A percentile compares a stretch with the other conserved stretches of the same genome.
phyloP scores from a whole-genome alignment of 768 basidiomycete genomes.

The Scleroderma citrinum region DNA sequence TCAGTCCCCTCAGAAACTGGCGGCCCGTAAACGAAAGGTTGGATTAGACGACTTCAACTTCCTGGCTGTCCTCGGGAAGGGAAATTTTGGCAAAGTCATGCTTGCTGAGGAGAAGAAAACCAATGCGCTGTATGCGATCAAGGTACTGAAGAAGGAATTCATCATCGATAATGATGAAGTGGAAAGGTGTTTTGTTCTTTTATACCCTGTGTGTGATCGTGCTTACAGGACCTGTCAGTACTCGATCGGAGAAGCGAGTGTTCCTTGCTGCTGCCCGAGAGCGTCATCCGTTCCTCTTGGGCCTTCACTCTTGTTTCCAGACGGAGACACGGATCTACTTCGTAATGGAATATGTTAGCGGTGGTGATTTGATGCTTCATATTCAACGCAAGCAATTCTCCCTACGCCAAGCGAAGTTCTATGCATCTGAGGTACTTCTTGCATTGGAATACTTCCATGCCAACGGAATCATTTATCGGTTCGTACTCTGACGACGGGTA shows the following conservation, averaged over 20 bases:
- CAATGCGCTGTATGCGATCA: conserved; percentile 91
- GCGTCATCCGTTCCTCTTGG: conserved; percentile 95
- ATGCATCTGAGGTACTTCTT: conserved; percentile 92
- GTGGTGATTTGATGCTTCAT: conserved; percentile 98
- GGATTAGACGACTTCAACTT: conserved; percentile 99
- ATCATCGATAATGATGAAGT: conserved; percentile 99
- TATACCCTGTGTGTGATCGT: neutral
- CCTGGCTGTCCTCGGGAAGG: conserved; percentile 95
- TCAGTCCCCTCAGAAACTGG: conserved; percentile 35
- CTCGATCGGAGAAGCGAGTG: conserved; percentile 97
- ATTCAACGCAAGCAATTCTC: conserved; percentile 99
- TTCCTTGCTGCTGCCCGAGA: conserved; percentile 96
- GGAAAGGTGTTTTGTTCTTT: conserved; percentile 64
- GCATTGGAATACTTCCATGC: conserved; percentile 97
- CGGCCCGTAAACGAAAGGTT: conserved; percentile 71
- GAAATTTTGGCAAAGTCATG: conserved; percentile 99
- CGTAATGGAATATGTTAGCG: conserved; percentile 99
- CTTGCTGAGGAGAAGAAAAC: conserved; percentile 96
- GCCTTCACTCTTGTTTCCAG: conserved; percentile 98
- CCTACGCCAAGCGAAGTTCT: conserved; percentile 97
- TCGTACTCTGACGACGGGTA: conserved; percentile 17
- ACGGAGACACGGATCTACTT: conserved; percentile 99
- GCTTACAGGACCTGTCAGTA: conserved; percentile 45
- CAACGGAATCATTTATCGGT: conserved; percentile 99
- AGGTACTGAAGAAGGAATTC: conserved; percentile 99